Evolutionary conservation across 345 rosid genomes (phyloP).

Genomic region (Brassica cretica): DNA sequence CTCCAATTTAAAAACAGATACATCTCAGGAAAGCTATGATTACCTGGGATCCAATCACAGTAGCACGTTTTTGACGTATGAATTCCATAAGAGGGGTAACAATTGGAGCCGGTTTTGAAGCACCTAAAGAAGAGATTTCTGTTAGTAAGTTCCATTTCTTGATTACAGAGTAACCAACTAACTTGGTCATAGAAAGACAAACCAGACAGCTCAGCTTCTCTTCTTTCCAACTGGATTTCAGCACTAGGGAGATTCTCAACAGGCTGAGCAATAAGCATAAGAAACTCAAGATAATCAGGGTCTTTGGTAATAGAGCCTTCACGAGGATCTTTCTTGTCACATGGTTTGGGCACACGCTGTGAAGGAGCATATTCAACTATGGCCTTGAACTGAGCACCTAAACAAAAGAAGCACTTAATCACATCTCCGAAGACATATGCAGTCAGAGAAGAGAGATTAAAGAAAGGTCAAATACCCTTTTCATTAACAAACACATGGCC

Average conservation of each 20-base stretch:
- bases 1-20: neutral
- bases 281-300: conserved; percentile 69
- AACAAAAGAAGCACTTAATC: conserved; percentile 9
- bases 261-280: conserved; percentile 63
- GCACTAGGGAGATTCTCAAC: conserved; percentile 67
- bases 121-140: conserved; percentile 35
- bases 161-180: neutral
- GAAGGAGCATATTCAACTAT: conserved; percentile 75
- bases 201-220: conserved; percentile 68
- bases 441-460: neutral
- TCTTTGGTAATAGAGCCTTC: conserved; percentile 68
- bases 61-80: conserved; percentile 73
- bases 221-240: conserved; percentile 65
- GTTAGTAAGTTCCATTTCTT: neutral
- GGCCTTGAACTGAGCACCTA: conserved; percentile 65
- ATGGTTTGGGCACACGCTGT: conserved; percentile 57
- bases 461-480: conserved; percentile 47
- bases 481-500: conserved; percentile 75
- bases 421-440: conserved; percentile 3
- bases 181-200: conserved; percentile 25
- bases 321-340: conserved; percentile 55
- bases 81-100: conserved; percentile 87
- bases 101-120: conserved; percentile 49
- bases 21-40: neutral
- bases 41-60: conserved; percentile 61